These are phyloP conservation scores for Fusarium heterosporum DNA, from an alignment of 2,329 filamentous ascomycete genomes.

Conservation along the genomic window DNA sequence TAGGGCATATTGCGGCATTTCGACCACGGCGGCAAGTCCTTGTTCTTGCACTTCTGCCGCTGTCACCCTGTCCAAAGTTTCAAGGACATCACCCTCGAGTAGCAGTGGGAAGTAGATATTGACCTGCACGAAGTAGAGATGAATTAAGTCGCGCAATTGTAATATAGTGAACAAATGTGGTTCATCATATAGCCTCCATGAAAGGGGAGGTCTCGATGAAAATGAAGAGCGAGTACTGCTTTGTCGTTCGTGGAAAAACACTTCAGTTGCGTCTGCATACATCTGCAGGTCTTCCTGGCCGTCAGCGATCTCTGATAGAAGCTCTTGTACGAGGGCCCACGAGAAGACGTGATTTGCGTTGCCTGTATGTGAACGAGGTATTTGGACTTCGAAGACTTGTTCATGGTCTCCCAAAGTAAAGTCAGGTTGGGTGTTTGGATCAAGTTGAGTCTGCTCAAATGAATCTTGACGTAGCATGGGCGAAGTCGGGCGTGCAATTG, in stretches of 20 bases:
- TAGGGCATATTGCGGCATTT: slow-evolving; percentile 8
- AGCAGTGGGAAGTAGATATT: slow-evolving; percentile 45
- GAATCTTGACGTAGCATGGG: not conserved
- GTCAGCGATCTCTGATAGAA: not conserved
- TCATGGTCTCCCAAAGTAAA: not conserved
- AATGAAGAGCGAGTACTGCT: not conserved
- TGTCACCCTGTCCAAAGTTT: not conserved
- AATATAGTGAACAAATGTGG: accelerated
- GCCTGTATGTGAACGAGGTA: slow-evolving; percentile 30
- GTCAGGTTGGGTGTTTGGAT: not conserved
- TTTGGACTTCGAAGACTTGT: slow-evolving; percentile 7
- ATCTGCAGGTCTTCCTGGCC: not conserved
- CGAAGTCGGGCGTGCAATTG: accelerated
- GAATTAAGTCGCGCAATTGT: not conserved
- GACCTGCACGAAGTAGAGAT: slow-evolving; percentile 44
- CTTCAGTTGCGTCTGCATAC: slow-evolving; percentile 15
- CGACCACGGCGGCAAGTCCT: accelerated
- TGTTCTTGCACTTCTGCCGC: not conserved
- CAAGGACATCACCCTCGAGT: not conserved
- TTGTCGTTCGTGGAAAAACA: slow-evolving; percentile 21
- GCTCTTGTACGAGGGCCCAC: slow-evolving; percentile 10
- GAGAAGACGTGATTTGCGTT: slow-evolving; percentile 35
- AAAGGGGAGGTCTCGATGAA: not conserved
- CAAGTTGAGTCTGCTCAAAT: not conserved
- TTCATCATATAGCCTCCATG: slow-evolving; percentile 21